A percentile compares a stretch with the other conserved stretches of the same genome.
These are phyloP conservation scores for Cerrena zonata DNA, from an alignment of 1,284 basidiomycete genomes.

Conservation along the genomic window DNA sequence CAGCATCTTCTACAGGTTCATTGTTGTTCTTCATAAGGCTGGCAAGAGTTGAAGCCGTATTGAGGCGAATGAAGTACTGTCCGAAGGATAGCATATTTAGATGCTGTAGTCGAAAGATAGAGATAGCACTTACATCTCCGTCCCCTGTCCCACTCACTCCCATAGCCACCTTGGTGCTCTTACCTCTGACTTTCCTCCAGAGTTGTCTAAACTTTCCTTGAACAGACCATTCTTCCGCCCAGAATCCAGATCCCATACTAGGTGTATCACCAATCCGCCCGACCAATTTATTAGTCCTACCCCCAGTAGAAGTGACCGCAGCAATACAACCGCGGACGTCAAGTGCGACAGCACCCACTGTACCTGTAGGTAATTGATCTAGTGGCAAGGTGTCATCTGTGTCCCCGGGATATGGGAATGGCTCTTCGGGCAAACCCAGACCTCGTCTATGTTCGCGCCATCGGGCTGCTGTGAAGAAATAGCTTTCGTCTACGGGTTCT, in stretches of 20 bases:
- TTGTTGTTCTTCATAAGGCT: slow-evolving; percentile 58
- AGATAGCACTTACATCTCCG: slow-evolving; percentile 54
- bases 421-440: slow-evolving; percentile 65
- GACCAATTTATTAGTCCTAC: slow-evolving; percentile 75
- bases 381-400: slow-evolving; percentile 30
- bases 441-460: slow-evolving; percentile 73
- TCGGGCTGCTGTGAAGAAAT: slow-evolving; percentile 68
- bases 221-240: slow-evolving; percentile 71
- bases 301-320: slow-evolving; percentile 73
- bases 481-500: slow-evolving; percentile 61
- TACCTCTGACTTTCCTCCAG: slow-evolving; percentile 38
- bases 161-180: slow-evolving; percentile 42
- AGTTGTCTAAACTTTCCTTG: slow-evolving; percentile 33
- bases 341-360: slow-evolving; percentile 78
- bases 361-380: slow-evolving; percentile 67
- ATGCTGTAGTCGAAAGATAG: neutral
- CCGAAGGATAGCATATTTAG: neutral
- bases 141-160: slow-evolving; percentile 79
- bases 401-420: slow-evolving; percentile 32
- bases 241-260: slow-evolving; percentile 71
- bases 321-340: slow-evolving; percentile 70
- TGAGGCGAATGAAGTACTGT: slow-evolving; percentile 72
- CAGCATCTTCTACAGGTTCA: slow-evolving; percentile 52
- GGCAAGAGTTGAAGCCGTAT: slow-evolving; percentile 61
- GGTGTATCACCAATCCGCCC: slow-evolving; percentile 81